Conservation (phyloP, 129 eudicot genomes). For the Lactuca saligna region DNA sequence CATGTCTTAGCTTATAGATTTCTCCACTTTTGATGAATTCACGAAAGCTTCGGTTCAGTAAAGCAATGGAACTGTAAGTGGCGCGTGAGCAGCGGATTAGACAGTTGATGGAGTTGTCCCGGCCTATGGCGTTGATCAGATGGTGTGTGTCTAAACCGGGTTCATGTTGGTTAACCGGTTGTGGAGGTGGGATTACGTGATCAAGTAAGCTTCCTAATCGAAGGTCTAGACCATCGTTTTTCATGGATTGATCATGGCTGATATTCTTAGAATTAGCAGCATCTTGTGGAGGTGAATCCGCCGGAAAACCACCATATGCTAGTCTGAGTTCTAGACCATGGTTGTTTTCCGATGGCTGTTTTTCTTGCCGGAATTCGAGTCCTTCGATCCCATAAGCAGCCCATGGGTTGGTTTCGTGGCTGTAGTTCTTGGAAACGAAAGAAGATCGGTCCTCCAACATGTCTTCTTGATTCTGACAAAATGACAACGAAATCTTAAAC, state of each 20-base stretch:
- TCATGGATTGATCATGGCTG: slow-evolving; percentile 16
- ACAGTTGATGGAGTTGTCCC: slow-evolving; percentile 48
- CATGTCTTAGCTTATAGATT: slow-evolving; percentile 40
- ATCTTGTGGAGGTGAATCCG: slow-evolving; percentile 20
- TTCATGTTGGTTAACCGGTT: slow-evolving; percentile 12
- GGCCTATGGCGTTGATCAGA: slow-evolving; percentile 47
- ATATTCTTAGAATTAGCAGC: slow-evolving; percentile 12
- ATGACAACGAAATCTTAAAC: background rate
- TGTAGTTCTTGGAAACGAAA: slow-evolving; percentile 39
- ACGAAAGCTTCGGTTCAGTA: slow-evolving; percentile 46
- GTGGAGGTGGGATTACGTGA: background rate
- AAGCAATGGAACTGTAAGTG: slow-evolving; percentile 48
- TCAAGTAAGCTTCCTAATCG: background rate
- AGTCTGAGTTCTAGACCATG: background rate
- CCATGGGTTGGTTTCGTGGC: slow-evolving; percentile 39
- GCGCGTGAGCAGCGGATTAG: slow-evolving; percentile 46
- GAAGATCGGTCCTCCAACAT: slow-evolving; percentile 54
- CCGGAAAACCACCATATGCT: background rate
- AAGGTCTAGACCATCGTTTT: background rate
- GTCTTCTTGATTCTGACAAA: slow-evolving; percentile 7
- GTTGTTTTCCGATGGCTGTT: background rate
- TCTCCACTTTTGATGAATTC: slow-evolving; percentile 43
- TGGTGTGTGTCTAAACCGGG: slow-evolving; percentile 41
- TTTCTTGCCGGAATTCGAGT: background rate
- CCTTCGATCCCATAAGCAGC: slow-evolving; percentile 1